Percentiles rank a stretch among this genome's conserved stretches.
These are phyloP conservation scores for Curvularia verruculosa DNA, from an alignment of 2,329 filamentous ascomycete genomes.

Conservation along the genomic window DNA sequence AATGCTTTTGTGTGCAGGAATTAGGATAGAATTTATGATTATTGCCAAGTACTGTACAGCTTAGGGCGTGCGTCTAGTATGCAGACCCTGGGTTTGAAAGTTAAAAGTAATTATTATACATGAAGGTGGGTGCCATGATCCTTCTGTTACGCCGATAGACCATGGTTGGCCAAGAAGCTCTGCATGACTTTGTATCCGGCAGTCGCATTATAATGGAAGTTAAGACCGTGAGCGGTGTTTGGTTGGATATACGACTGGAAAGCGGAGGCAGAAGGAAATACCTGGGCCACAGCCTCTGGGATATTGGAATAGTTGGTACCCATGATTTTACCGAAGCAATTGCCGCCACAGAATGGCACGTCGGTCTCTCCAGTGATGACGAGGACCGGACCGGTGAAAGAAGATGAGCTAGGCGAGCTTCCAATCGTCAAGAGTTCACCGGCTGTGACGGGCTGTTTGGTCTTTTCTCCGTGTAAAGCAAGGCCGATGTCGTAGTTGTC, in stretches of 20 bases:
- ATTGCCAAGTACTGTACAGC: neutral
- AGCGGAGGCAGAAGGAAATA: conserved; percentile 54
- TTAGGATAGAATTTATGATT: neutral
- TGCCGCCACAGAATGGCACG: conserved; percentile 67
- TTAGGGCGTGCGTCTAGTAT: neutral
- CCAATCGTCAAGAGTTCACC: conserved; percentile 66
- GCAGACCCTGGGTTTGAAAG: neutral
- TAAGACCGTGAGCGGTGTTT: conserved; percentile 55
- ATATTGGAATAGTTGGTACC: conserved; percentile 53
- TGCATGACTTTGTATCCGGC: conserved; percentile 50
- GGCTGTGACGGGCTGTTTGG: conserved; percentile 62
- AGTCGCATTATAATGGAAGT: conserved; percentile 53
- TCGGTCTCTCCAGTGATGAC: conserved; percentile 61
- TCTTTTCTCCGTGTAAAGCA: conserved; percentile 54
- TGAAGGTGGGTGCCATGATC: neutral
- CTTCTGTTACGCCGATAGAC: conserved; percentile 16
- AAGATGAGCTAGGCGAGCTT: conserved; percentile 41
- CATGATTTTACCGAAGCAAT: conserved; percentile 55
- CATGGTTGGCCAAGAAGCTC: conserved; percentile 42
- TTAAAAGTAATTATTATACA: neutral
- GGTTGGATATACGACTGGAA: conserved; percentile 64
- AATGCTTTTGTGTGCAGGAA: neutral
- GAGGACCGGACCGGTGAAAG: conserved; percentile 62
- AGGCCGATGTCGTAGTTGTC: conserved; percentile 62
- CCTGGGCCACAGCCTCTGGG: conserved; percentile 50